Base-by-base conservation (phyloP, 148 eudicot species). In the Rhododendron williamsianum region DNA sequence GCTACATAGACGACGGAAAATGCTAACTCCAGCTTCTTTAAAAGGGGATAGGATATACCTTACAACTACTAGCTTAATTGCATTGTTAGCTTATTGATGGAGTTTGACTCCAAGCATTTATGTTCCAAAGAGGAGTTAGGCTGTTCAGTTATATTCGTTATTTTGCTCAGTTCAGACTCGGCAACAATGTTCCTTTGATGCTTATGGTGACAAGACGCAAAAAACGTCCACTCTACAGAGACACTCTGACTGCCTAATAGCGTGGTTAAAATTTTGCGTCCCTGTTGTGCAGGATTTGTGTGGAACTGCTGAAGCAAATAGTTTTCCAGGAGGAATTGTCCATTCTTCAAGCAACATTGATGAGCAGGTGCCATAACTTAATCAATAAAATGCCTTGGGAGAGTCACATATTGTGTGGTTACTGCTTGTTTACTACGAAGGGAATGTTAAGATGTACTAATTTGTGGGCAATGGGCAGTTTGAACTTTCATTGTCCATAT, bases 321-420 rank as follows among this genome's bases (percentile, higher is more conserved):
- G 74, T 85, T 84, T 89, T 74, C 84, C 88, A 15, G 87, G 38
- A 30, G 89, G 78, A 54, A 84, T 86, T 12, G 52, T 78, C 48
- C 74, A 86, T 83, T 87, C 89, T 54, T 90, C 88, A 63, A 87
- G 86, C 88, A 85, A 89, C 85, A 83, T 86, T 81, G 92, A 83
- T 80, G 89, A 90, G 76, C 89, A 88, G 87, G 92, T 90, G 82
- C 65, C 25, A 9, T 33, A 35, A 78, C 21, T 72, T 41, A 25
- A 72, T 49, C 30, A 19, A 51, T 49, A 21, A 15, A 67, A 25
- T 25, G 73, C 73, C 33, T 25, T 67, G 73, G 35, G 27, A 67
- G 73, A 67, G 73, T 67, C 15, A 3, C 73, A 67, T 67, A 67
- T 25, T 67, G 73, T n/a, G 35, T 27, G 15, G 13, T n/a, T n/a